A percentile compares a stretch with the other conserved stretches of the same genome.
phyloP scores from a whole-genome alignment of 106 monocot genomes.

The Platanthera zijinensis region DNA sequence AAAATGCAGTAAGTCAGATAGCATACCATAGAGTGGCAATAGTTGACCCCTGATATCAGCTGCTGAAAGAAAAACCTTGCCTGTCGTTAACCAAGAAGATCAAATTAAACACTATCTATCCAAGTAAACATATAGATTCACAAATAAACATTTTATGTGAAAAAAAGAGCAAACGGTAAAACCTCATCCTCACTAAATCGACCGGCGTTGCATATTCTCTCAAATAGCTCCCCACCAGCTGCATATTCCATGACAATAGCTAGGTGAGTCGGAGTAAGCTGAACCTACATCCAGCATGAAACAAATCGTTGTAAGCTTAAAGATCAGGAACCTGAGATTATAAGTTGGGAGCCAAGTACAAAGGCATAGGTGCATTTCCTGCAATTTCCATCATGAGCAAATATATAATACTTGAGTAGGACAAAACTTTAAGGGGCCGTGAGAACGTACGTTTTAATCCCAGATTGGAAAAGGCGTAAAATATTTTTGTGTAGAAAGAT shows the following conservation, averaged over 20 bases:
- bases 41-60: conserved; percentile 82
- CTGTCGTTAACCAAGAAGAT: conserved; percentile 37
- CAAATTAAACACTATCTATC: background rate
- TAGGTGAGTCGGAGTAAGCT: conserved; percentile 77
- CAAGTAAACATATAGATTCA: background rate
- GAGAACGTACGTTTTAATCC: too few species aligned
- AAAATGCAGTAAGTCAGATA: background rate
- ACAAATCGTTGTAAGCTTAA: background rate
- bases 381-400: background rate
- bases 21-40: conserved; percentile 74
- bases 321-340: background rate
- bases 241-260: conserved; percentile 98
- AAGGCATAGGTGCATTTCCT: background rate
- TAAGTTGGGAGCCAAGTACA: background rate
- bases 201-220: conserved; percentile 74
- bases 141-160: background rate
- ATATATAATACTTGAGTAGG: too few species aligned
- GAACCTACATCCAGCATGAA: conserved; percentile 33
- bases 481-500: too few species aligned
- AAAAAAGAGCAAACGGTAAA: background rate
- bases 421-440: too few species aligned
- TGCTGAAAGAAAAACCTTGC: conserved; percentile 93
- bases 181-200: conserved; percentile 87
- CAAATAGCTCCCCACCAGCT: conserved; percentile 93
- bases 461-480: too few species aligned